These are phyloP conservation scores for Fomitopsis pinicola DNA, from an alignment of 1,284 basidiomycete species.

Conservation along the genomic window DNA sequence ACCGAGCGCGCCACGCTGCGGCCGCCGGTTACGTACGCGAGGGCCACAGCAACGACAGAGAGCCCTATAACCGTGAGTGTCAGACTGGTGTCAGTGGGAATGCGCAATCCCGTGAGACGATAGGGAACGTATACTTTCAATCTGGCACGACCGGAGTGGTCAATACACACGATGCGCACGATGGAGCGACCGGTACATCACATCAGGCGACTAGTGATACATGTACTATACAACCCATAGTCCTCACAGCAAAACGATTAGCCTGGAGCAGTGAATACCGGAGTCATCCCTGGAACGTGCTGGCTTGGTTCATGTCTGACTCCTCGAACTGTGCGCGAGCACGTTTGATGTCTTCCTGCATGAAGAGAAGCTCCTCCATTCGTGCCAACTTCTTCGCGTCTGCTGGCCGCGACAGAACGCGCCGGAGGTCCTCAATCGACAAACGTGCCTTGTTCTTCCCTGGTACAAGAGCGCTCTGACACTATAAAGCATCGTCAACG, in stretches of 20 bases:
- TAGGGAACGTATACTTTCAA: not conserved
- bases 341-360: constrained; percentile 91
- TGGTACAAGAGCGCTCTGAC: constrained; percentile 64
- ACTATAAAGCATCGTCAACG: constrained; percentile 39
- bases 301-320: constrained; percentile 52
- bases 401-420: constrained; percentile 69
- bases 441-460: constrained; percentile 61
- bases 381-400: constrained; percentile 85
- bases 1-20: not conserved
- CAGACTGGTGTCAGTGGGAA: not conserved
- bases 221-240: not conserved
- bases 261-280: not conserved
- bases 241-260: not conserved
- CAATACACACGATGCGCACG: not conserved
- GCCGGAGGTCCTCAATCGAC: constrained; percentile 77
- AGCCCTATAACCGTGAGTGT: not conserved
- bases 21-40: not conserved
- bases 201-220: not conserved
- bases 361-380: constrained; percentile 86
- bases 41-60: not conserved
- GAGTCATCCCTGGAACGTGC: constrained; percentile 31
- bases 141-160: not conserved
- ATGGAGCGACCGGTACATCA: not conserved
- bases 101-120: not conserved
- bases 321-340: constrained; percentile 78